Evolutionary conservation across 169 alveolate genomes (phyloP), one percentile per base, ranked within the genome.

Genomic region (Eimeria falciformis): DNA sequence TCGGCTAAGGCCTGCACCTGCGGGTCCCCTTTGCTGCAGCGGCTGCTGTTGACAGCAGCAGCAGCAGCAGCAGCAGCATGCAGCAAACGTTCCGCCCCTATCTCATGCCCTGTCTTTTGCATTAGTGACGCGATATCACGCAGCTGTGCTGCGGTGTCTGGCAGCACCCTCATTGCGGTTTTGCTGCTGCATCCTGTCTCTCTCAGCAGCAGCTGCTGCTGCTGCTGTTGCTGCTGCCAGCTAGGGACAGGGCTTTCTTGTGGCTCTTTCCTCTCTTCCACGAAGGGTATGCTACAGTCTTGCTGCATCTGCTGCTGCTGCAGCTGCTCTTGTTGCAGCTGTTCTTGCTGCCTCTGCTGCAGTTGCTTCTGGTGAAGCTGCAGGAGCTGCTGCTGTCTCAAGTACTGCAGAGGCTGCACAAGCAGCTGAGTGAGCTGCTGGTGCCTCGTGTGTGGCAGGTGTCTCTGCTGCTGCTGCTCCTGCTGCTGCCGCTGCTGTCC

Each of bases 51-150:
- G 79, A 9, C n/a, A 23, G 79, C 79, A 7, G 46, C 50, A 68
- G 50, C 79, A 5, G 79, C 79, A 25, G 79, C 79, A 68, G 79
- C 79, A 68, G 45, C 79, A 68, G 79, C 46, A 7, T 68, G 50
- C 79, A 29, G 46, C 50, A 68, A 46, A 5, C 45, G 4, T 3
- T 25, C 29, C 4, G 45, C 45, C 6, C 29, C 79, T 18, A 5
- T 11, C n/a, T 11, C 71, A 58, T 58, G 5, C 71, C 21, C 33
- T n/a, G 11, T 11, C n/a, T n/a, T n/a, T n/a, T n/a, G n/a, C n/a
- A n/a, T n/a, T n/a, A n/a, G n/a, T n/a, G n/a, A n/a, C n/a, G n/a
- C n/a, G 5, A n/a, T 5, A n/a, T 58, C n/a, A 17, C 11, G 71
- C 71, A 58, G 71, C 21, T 11, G 71, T 18, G 79, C 79, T 29